phyloP scores from a whole-genome alignment of 2,329 filamentous ascomycete genomes.

The Cadophora sp. region DNA sequence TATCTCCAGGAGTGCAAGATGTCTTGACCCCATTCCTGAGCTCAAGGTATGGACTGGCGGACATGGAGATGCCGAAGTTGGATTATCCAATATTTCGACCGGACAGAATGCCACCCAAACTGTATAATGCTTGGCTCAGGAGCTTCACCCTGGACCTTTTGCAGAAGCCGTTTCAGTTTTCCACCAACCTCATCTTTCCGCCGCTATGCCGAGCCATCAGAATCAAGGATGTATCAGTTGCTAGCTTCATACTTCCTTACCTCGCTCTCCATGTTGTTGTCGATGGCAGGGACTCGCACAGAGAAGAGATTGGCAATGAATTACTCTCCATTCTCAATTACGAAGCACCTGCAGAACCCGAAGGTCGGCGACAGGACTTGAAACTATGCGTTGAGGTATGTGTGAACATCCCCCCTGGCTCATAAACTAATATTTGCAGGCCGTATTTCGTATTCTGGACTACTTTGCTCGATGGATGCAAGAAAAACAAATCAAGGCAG shows the following conservation, averaged over 20 bases:
- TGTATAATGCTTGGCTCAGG: slow-evolving; percentile 83
- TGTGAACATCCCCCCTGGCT: neutral
- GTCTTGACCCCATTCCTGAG: slow-evolving; percentile 87
- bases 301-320: slow-evolving; percentile 72
- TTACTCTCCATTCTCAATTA: slow-evolving; percentile 76
- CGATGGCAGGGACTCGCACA: slow-evolving; percentile 69
- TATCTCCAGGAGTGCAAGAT: slow-evolving; percentile 80
- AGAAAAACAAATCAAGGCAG: slow-evolving; percentile 54
- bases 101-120: slow-evolving; percentile 59
- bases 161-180: slow-evolving; percentile 75
- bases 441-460: slow-evolving; percentile 88
- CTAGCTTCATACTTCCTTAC: slow-evolving; percentile 89
- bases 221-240: slow-evolving; percentile 84
- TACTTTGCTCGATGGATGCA: slow-evolving; percentile 92
- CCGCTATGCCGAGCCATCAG: slow-evolving; percentile 83
- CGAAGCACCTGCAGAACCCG: slow-evolving; percentile 55
- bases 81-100: slow-evolving; percentile 75
- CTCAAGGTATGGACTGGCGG: slow-evolving; percentile 79
- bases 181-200: slow-evolving; percentile 76
- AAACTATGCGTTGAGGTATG: slow-evolving; percentile 85
- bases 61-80: slow-evolving; percentile 59
- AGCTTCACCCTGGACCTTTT: slow-evolving; percentile 83
- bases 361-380: slow-evolving; percentile 74
- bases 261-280: slow-evolving; percentile 83
- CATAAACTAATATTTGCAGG: slow-evolving; percentile 57